A percentile compares a stretch with the other conserved stretches of the same genome.
These are phyloP conservation scores for Fraxinus americana DNA, from an alignment of 257 asterid genomes.

Conservation along the genomic window DNA sequence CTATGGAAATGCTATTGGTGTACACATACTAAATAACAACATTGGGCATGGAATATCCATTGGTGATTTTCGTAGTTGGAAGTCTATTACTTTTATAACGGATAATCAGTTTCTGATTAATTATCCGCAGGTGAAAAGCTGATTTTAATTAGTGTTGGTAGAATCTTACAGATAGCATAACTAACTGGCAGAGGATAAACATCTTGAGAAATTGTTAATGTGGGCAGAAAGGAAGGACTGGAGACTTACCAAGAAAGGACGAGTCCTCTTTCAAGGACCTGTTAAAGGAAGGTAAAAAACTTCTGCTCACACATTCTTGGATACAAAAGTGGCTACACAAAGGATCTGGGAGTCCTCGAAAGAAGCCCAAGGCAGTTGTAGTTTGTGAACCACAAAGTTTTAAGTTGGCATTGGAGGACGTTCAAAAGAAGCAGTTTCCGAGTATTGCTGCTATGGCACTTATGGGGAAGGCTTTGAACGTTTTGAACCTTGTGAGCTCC, in stretches of 20 bases:
- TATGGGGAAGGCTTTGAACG: conserved; percentile 64
- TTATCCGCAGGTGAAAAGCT: too few relatives aligned
- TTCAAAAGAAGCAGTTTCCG: conserved; percentile 67
- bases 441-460: conserved; percentile 86
- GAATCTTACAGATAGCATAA: conserved; percentile 20
- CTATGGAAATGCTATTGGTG: too few relatives aligned
- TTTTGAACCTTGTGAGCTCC: conserved; percentile 50
- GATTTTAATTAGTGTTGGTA: not conserved
- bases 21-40: too few relatives aligned
- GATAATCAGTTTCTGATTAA: too few relatives aligned
- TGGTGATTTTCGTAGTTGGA: too few relatives aligned
- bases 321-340: conserved; percentile 61
- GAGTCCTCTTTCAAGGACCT: conserved; percentile 21
- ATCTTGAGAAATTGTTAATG: conserved; percentile 30
- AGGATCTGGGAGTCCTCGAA: conserved; percentile 22
- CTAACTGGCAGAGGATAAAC: conserved; percentile 23
- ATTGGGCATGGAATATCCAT: too few relatives aligned
- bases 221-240: conserved; percentile 16
- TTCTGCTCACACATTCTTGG: conserved; percentile 62
- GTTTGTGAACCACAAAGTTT: conserved; percentile 50
- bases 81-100: too few relatives aligned
- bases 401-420: conserved; percentile 39
- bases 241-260: conserved; percentile 19
- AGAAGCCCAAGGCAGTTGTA: conserved; percentile 34
- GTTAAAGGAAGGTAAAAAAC: conserved; percentile 26